Conservation (phyloP, 2,329 filamentous ascomycete genomes). For the Emmonsiellopsis sp. region DNA sequence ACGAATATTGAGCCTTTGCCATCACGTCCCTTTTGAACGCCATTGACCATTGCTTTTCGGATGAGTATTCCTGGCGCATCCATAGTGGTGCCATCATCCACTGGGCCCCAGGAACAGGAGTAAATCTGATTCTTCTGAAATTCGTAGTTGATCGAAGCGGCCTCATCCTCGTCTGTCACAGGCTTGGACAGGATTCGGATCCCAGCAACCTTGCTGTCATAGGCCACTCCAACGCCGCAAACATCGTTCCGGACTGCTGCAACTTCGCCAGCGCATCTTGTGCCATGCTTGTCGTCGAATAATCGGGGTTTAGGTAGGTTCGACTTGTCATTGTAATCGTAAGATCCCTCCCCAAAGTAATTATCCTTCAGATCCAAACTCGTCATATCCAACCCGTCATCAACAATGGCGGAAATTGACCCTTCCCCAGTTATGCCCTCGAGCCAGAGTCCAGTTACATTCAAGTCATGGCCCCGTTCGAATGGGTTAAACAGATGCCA, state of each 20-base stretch:
- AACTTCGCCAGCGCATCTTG: slow-evolving; percentile 88
- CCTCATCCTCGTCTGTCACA: slow-evolving; percentile 88
- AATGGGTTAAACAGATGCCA: slow-evolving; percentile 89
- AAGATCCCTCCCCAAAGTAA: slow-evolving; percentile 87
- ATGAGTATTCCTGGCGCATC: slow-evolving; percentile 86
- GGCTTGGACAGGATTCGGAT: slow-evolving; percentile 86
- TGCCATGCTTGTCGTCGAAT: slow-evolving; percentile 81
- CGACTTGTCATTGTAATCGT: slow-evolving; percentile 85
- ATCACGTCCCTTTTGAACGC: slow-evolving; percentile 74
- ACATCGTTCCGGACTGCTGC: slow-evolving; percentile 85
- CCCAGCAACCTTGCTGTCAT: slow-evolving; percentile 80
- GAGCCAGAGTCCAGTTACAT: slow-evolving; percentile 89
- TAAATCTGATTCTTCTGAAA: slow-evolving; percentile 92
- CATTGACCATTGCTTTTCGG: slow-evolving; percentile 81
- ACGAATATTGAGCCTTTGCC: slow-evolving; percentile 89
- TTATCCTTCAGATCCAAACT: slow-evolving; percentile 87
- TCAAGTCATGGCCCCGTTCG: slow-evolving; percentile 81
- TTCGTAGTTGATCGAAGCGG: slow-evolving; percentile 83
- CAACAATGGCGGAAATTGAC: slow-evolving; percentile 84
- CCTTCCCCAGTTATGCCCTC: slow-evolving; percentile 85
- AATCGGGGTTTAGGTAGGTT: slow-evolving; percentile 74
- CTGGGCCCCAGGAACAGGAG: slow-evolving; percentile 96
- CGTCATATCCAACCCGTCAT: slow-evolving; percentile 93
- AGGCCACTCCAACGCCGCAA: slow-evolving; percentile 93
- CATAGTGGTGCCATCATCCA: slow-evolving; percentile 89